Evolutionary conservation across 2,329 filamentous ascomycete genomes (phyloP), one percentile per base, ranked within the genome.

Genomic region (Diaporthe caulivora): DNA sequence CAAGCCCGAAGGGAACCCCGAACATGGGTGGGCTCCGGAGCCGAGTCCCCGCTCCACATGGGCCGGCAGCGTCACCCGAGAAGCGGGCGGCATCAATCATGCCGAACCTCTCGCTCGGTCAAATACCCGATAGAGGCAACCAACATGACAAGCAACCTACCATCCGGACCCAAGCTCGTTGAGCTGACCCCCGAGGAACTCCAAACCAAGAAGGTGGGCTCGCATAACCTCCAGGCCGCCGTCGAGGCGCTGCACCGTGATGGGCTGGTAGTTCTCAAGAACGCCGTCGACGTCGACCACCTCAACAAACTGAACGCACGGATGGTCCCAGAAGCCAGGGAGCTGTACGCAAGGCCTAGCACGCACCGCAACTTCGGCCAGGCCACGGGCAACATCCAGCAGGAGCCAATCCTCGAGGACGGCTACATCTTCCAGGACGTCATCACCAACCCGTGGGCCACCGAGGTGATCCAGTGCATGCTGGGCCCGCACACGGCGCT

Each of bases 181-280:
- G 70, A 57, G 70, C 62, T 69, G 26, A 49, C 51, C 7, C n/a
- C 29, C 26, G 51, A 69, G 18, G 62, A 72, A 37, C 42, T 72
- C 17, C 53, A 11, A 1, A 67, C 17, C 31, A 69, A 29, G 26
- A 69, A 69, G 62, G 10, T 72, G 2, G 60, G 62, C 29, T 72
- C 74, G 13, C 72, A 73, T 21, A 80, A 81, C 57, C 78, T 83
- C 24, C 78, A 80, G 71, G 79, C 78, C n/a, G 80, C 80, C 5
- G 77, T 83, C n/a, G 79, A 80, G 70, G 81, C 78, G 15, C 75
- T 83, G 8, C 81, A 83, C 76, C 80, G 80, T 53, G 81, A 83
- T 76, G 81, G 81, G 1, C 77, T 84, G 29, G 81, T 84, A 1
- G 80, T 83, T 10, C 77, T 84, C 34, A 82, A 82, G 64, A 78